phyloP scores from a whole-genome alignment of 2,329 filamentous ascomycete genomes.

The Aspergillus arachidicola region DNA sequence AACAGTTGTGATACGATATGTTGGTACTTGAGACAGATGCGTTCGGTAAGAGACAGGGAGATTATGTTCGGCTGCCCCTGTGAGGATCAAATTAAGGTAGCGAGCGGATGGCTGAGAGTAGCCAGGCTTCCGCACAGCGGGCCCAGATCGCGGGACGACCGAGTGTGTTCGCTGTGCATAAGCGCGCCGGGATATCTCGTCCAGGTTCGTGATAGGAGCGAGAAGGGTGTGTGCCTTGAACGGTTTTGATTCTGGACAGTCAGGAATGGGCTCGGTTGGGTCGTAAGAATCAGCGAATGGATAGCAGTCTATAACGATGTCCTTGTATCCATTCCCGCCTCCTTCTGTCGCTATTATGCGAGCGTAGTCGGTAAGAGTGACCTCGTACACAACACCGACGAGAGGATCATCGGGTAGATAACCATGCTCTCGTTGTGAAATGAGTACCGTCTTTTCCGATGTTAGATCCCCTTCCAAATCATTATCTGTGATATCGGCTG shows the following conservation, averaged over 20 bases:
- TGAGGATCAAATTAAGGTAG: slow-evolving; percentile 78
- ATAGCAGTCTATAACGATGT: slow-evolving; percentile 78
- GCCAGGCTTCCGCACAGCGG: slow-evolving; percentile 62
- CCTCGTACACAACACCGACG: slow-evolving; percentile 93
- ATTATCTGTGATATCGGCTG: slow-evolving; percentile 12
- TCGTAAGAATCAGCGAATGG: slow-evolving; percentile 59
- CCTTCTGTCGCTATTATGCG: slow-evolving; percentile 91
- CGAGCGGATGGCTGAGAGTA: slow-evolving; percentile 83
- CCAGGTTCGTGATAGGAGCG: slow-evolving; percentile 55
- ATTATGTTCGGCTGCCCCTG: slow-evolving; percentile 77
- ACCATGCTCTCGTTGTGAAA: slow-evolving; percentile 23
- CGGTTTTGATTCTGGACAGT: slow-evolving; percentile 61
- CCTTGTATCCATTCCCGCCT: slow-evolving; percentile 79
- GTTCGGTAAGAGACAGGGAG: slow-evolving; percentile 76
- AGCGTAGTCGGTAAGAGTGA: slow-evolving; percentile 78
- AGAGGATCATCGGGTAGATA: slow-evolving; percentile 67
- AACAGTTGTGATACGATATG: slow-evolving; percentile 69
- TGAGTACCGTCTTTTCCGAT: slow-evolving; percentile 39
- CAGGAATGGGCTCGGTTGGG: slow-evolving; percentile 61
- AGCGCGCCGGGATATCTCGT: slow-evolving; percentile 13
- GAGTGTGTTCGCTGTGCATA: neutral
- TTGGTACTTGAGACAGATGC: slow-evolving; percentile 69
- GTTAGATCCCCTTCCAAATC: slow-evolving; percentile 11
- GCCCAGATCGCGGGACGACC: slow-evolving; percentile 19
- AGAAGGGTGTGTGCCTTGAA: slow-evolving; percentile 88